Evolutionary conservation across 2,329 filamentous ascomycete genomes (phyloP), one percentile per base, ranked within the genome.

Genomic region (Plectosphaerella plurivora): DNA sequence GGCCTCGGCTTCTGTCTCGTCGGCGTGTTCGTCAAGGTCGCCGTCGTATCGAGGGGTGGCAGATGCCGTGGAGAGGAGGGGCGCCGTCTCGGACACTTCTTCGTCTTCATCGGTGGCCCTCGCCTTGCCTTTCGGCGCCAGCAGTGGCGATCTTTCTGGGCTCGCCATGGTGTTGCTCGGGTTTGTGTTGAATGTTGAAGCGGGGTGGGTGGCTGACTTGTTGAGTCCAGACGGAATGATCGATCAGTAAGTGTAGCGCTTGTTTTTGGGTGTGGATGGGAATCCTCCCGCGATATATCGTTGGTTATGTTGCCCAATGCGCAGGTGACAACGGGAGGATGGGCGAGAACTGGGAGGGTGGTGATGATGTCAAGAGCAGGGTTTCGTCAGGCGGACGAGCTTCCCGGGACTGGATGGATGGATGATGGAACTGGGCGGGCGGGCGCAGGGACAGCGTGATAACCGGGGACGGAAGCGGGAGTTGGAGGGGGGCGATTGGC

Each of bases 11-110:
- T 33, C 28, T 47, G 48, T 36, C 60, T 59, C 55, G 33, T 63
- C 62, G 18, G 58, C 57, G 22, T 57, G 57, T 36, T 68, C 65
- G 50, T 65, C 62, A 24, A 64, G 60, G 15, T 71, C 64, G 48
- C 68, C 70, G 55, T 74, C 69, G 59, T 75, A 73, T 49, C 66
- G 67, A 15, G 67, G 65, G 14, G 65, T 67, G 24, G 62, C 61
- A 47, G 67, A 63, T 18, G 68, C 63, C 53, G 66, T 64, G 6
- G 69, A 67, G 1, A 83, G 71, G 14, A 83, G 71, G 16, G 79
- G 79, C n/a, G 79, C 77, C n/a, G 74, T 71, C 59, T 83, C 80
- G 41, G 51, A 54, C 58, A 64, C 49, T 33, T 61, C 51, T 53
- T 61, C 51, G 46, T 60, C 55, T 45, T 60, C 53, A n/a, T 67